These are phyloP conservation scores for Abelmoschus esculentus DNA, from an alignment of 345 rosid species.

Conservation along the genomic window DNA sequence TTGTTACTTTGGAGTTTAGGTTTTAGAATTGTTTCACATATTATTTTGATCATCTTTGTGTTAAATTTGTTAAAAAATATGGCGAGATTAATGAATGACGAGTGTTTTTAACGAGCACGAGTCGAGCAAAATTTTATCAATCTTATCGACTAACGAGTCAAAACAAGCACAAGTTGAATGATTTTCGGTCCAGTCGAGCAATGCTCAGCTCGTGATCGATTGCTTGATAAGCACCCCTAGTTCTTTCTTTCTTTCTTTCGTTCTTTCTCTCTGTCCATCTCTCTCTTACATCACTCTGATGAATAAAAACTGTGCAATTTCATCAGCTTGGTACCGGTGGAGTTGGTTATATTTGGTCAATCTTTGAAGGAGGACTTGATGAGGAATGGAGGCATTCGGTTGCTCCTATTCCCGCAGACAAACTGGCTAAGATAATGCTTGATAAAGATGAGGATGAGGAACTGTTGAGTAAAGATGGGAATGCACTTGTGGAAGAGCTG, in stretches of 20 bases:
- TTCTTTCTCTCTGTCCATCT: neutral
- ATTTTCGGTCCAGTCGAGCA: too few relatives aligned
- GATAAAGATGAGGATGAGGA: slow-evolving; percentile 63
- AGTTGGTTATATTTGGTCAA: slow-evolving; percentile 78
- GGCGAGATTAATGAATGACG: too few relatives aligned
- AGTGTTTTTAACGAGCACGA: too few relatives aligned
- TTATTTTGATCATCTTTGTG: too few relatives aligned
- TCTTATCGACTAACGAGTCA: too few relatives aligned
- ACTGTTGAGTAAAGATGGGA: slow-evolving; percentile 39
- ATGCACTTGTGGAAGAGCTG: slow-evolving; percentile 57
- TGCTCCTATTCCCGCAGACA: slow-evolving; percentile 82
- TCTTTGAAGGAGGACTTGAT: slow-evolving; percentile 62
- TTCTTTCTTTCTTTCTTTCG: neutral
- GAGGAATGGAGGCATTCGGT: slow-evolving; percentile 96
- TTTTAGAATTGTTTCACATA: neutral
- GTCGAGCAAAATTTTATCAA: too few relatives aligned
- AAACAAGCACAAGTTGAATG: too few relatives aligned
- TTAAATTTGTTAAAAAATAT: too few relatives aligned
- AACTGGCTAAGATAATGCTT: slow-evolving; percentile 47
- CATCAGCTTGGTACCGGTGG: slow-evolving; percentile 81
- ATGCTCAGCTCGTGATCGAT: too few relatives aligned
- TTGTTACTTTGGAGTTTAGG: too few relatives aligned
- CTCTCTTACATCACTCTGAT: neutral
- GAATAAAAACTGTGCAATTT: neutral
- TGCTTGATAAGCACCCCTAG: too few relatives aligned